Percentiles rank a stretch among this genome's conserved stretches.
These are phyloP conservation scores for Aquilaria sinensis DNA, from an alignment of 345 rosid genomes.

Conservation along the genomic window DNA sequence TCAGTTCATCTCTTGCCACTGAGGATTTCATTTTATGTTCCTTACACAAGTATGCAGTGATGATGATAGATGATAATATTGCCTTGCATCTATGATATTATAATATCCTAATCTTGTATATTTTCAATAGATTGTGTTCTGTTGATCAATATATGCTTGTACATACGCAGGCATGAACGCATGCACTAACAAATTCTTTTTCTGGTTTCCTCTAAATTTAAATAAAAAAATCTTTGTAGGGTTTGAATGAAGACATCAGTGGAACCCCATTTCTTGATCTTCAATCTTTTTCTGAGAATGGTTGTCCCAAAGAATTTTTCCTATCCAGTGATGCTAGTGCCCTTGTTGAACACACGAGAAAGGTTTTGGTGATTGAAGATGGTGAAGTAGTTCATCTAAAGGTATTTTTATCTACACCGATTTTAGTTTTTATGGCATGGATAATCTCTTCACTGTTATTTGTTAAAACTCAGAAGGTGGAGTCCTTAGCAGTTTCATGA, in stretches of 20 bases:
- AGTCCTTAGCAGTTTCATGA: too few relatives aligned
- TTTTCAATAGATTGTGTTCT: too few relatives aligned
- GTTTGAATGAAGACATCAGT: slow-evolving; percentile 37
- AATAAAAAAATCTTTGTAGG: slow-evolving; percentile 33
- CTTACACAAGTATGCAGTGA: too few relatives aligned
- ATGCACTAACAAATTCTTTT: neutral
- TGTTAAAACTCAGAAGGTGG: too few relatives aligned
- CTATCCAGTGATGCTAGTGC: slow-evolving; percentile 88
- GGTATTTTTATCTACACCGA: slow-evolving; percentile 30
- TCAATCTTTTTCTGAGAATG: slow-evolving; percentile 52
- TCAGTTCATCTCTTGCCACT: too few relatives aligned
- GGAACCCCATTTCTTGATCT: slow-evolving; percentile 60
- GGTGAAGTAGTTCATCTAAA: slow-evolving; percentile 84
- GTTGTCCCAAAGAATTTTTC: slow-evolving; percentile 71
- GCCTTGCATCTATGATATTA: too few relatives aligned
- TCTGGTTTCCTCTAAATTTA: neutral
- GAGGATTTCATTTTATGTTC: too few relatives aligned
- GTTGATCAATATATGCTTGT: too few relatives aligned
- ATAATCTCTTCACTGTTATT: too few relatives aligned
- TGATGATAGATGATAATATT: too few relatives aligned
- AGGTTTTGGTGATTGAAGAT: slow-evolving; percentile 85
- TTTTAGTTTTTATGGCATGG: neutral
- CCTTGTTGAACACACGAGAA: slow-evolving; percentile 88
- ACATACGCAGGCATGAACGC: too few relatives aligned
- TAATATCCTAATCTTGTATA: too few relatives aligned